Base-by-base conservation (phyloP, 345 rosid genomes). In the Cardamine occulta region DNA sequence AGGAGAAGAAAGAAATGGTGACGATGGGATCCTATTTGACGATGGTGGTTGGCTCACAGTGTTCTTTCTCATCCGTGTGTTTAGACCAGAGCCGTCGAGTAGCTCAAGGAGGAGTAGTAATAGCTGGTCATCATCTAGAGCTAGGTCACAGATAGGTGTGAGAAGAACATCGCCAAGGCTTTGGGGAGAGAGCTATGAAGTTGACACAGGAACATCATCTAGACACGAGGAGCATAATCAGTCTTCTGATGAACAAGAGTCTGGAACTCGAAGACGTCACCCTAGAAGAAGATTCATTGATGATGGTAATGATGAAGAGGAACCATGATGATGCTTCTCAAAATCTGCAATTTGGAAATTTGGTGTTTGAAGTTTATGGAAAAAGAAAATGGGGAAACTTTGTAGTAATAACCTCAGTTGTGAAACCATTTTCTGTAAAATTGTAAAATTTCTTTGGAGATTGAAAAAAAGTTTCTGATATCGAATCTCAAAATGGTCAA, bases 31-130 rank as follows among this genome's bases (percentile, higher is more conserved):
- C 72, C 64, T 80, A 71, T 81, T 84, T 2, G 96, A 87, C 58
- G 95, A 90, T 62, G 87, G 91, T 28, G 86, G 94, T 51, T 90
- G 84, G 94, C 91, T 90, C 48, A 95, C 97, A 4, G 97, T 92
- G 6, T 87, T 89, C 76, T 89, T 95, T 58, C 96, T 95, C 52
- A 86, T 92, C 56, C 81, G 99, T 14, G 97, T 90, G 34, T 86
- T 92, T 71, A 85, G 88, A 55, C 96, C 97, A 8, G 89, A 85
- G 28, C 80, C 89, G 21, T 81, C 89, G 8, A 84, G 88, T 81
- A 72, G 65, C 18, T 54, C 82, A 26, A 80, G 91, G 24, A 86
- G 96, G 81, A 87, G 88, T 79, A 87, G 89, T 76, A 47, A 47
- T 7, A 84, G 93, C 80, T 88, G 94, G 97, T 86, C 96, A 23